These are phyloP conservation scores for Sarcodon sp. DNA, from an alignment of 768 basidiomycete genomes.

Conservation along the genomic window DNA sequence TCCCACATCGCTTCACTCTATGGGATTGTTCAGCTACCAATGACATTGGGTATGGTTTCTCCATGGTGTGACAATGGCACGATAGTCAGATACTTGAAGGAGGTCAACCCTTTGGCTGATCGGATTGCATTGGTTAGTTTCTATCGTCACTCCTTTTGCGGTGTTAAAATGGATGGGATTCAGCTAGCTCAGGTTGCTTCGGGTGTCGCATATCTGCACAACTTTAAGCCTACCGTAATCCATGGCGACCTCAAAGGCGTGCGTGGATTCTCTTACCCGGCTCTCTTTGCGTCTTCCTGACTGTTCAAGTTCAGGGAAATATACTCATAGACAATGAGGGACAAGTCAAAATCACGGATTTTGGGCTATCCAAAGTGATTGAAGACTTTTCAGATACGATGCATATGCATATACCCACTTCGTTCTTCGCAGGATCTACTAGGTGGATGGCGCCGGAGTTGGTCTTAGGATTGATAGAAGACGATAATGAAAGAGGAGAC, in stretches of 20 bases:
- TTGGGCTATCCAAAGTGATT: slow-evolving; percentile 45
- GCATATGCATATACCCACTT: slow-evolving; percentile 15
- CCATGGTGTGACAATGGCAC: slow-evolving; percentile 53
- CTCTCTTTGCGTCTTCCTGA: not conserved
- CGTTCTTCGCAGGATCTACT: slow-evolving; percentile 20
- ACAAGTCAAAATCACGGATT: slow-evolving; percentile 44
- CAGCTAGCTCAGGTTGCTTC: slow-evolving; percentile 44
- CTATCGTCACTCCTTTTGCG: not conserved
- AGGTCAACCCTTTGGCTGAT: slow-evolving; percentile 24
- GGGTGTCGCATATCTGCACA: slow-evolving; percentile 45
- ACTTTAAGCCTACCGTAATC: slow-evolving; percentile 37
- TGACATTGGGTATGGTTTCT: slow-evolving; percentile 51
- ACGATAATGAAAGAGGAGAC: slow-evolving; percentile 15
- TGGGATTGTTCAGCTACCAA: slow-evolving; percentile 36
- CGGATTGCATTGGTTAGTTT: slow-evolving; percentile 30
- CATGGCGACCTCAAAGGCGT: slow-evolving; percentile 57
- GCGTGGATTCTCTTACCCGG: slow-evolving; percentile 7
- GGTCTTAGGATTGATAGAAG: slow-evolving; percentile 34
- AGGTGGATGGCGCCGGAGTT: slow-evolving; percentile 47
- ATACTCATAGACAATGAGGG: slow-evolving; percentile 42
- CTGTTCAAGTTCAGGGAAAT: slow-evolving; percentile 27
- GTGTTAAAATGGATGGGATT: not conserved
- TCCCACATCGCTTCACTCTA: slow-evolving; percentile 40
- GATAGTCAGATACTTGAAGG: slow-evolving; percentile 34
- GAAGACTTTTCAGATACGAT: slow-evolving; percentile 33